Base-by-base conservation (phyloP, 495 filamentous ascomycete species). In the Aspergillus baeticus region DNA sequence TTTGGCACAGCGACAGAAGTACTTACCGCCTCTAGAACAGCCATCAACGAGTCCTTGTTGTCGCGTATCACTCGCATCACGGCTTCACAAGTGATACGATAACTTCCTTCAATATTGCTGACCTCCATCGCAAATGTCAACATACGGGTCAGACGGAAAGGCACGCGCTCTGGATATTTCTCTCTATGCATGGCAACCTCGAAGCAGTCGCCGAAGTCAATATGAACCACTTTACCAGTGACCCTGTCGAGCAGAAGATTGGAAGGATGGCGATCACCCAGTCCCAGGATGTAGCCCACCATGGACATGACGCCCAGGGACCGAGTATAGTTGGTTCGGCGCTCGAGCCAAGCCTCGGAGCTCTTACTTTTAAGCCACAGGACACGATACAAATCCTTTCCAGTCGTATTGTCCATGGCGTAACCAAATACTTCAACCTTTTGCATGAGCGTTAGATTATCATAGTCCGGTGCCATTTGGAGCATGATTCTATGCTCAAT, bases 401-500 rank as follows among this genome's bases (percentile, higher is more conserved):
- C 94, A 3, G 94, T 99, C 0, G 94, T 99, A 62, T 99, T 99
- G 77, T 99, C 94, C 58, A 99, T 83, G 10, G 94, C 94, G 67
- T 99, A 99, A 23, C 93, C 92, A 62, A 99, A 99, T 8, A 99
- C 94, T 67, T 99, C 94, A 3, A 98, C 95, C 74, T 99, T 99
- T 69, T 99, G 95, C 95, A 99, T 99, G 23, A 99, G 82, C 0
- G 94, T 96, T 13, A 99, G 83, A 60, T 95, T 96, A 60, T 99
- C 94, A 65, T 97, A 98, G 69, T 99, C 94, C 2, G 94, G 95
- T 11, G 94, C 94, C 94, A 99, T 99, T 68, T 99, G 94, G 33
- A 99, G 78, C 94, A 99, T 99, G 64, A 99, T 98, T 21, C 94
- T 88, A 64, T 99, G 94, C 72, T 99, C 94, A 58, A 99, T 99